Evolutionary conservation across 768 basidiomycete genomes (phyloP).

Genomic region (Suillus tomentosus): DNA sequence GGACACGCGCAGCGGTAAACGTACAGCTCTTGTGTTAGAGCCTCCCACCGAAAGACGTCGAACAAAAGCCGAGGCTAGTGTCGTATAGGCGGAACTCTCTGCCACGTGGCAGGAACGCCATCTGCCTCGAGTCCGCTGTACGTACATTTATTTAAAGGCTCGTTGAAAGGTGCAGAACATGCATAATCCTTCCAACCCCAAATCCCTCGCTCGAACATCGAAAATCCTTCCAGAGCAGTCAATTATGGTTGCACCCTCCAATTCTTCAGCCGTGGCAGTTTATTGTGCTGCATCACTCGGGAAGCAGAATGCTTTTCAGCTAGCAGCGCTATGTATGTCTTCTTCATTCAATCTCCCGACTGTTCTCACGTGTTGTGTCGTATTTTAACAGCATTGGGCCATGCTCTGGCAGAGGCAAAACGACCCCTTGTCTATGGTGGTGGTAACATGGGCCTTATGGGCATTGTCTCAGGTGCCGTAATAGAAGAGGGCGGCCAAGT

Average conservation of each 20-base stretch:
- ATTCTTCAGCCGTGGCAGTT: conserved; percentile 61
- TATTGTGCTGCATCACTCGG: conserved; percentile 84
- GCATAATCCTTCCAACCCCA: conserved; percentile 16
- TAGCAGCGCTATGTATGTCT: conserved; percentile 71
- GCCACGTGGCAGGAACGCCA: neutral
- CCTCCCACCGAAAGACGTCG: neutral
- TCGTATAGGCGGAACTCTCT: neutral
- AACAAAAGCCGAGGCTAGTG: neutral
- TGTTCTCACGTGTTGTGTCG: conserved; percentile 8
- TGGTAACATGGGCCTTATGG: conserved; percentile 85
- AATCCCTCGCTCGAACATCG: conserved; percentile 7
- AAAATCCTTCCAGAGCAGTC: conserved; percentile 15
- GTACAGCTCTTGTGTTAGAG: neutral
- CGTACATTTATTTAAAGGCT: conserved; percentile 35
- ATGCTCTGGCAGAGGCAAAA: conserved; percentile 60
- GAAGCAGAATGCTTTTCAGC: conserved; percentile 55
- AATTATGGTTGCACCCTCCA: conserved; percentile 33
- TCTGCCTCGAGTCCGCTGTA: conserved; percentile 2
- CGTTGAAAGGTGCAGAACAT: conserved; percentile 1
- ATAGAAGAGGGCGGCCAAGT: conserved; percentile 69
- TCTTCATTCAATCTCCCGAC: conserved; percentile 9
- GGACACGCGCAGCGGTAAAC: neutral
- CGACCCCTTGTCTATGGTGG: conserved; percentile 86
- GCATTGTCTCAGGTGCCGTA: conserved; percentile 67
- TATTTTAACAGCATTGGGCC: conserved; percentile 60